These are phyloP conservation scores for Camellia granthamiana DNA, from an alignment of 148 eudicot genomes.

Conservation along the genomic window DNA sequence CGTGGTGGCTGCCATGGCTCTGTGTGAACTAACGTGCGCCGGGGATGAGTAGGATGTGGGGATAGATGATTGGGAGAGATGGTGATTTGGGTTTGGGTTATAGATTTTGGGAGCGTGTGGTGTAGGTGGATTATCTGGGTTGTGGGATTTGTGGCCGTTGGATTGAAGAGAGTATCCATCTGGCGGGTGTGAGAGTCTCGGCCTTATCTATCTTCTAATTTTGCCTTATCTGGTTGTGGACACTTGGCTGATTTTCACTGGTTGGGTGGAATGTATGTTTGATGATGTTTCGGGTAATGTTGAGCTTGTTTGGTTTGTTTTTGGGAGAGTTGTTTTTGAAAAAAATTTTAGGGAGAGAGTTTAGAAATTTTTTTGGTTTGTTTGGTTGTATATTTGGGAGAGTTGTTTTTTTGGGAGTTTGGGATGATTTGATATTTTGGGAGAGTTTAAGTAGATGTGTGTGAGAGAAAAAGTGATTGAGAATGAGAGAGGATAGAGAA, in stretches of 20 bases:
- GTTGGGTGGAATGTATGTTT: slow-evolving; percentile 7
- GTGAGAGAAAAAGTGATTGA: too few relatives aligned
- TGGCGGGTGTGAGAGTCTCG: slow-evolving; percentile 41
- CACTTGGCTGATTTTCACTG: slow-evolving; percentile 15
- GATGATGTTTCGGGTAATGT: background rate
- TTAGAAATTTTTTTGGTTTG: too few relatives aligned
- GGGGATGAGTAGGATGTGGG: background rate
- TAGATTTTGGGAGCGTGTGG: slow-evolving; percentile 16
- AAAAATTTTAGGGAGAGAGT: too few relatives aligned
- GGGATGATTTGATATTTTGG: too few relatives aligned
- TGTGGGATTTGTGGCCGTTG: slow-evolving; percentile 36
- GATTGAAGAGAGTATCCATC: slow-evolving; percentile 65
- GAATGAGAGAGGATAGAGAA: too few relatives aligned
- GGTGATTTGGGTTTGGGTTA: background rate
- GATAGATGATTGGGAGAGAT: background rate
- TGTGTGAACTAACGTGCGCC: background rate
- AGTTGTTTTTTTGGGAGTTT: too few relatives aligned
- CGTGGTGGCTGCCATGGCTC: slow-evolving; percentile 48
- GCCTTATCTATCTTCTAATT: slow-evolving; percentile 47
- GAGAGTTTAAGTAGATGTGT: too few relatives aligned
- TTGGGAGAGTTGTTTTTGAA: too few relatives aligned
- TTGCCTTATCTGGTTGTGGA: slow-evolving; percentile 57
- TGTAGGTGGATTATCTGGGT: slow-evolving; percentile 32
- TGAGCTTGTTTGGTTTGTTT: too few relatives aligned
- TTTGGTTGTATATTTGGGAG: too few relatives aligned